Conservation (phyloP, 345 rosid species). For the Lepidium aucheri region DNA sequence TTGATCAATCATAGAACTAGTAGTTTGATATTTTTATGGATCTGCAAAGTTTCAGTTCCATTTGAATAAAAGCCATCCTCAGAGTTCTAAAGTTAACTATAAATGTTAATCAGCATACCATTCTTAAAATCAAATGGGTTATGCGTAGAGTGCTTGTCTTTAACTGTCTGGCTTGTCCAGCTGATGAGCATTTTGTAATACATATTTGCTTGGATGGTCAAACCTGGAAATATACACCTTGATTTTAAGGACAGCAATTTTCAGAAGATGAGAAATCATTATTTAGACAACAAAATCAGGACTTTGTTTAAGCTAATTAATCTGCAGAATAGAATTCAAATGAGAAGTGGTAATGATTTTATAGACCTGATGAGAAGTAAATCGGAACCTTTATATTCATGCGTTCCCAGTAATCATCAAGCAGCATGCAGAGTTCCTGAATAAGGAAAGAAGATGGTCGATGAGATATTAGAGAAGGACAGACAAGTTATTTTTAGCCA, state of each 20-base stretch:
- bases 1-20: neutral
- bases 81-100: neutral
- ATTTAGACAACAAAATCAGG: neutral
- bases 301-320: neutral
- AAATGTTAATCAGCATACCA: slow-evolving; percentile 39
- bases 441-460: neutral
- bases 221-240: slow-evolving; percentile 43
- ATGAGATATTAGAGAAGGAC: slow-evolving; percentile 2
- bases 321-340: neutral
- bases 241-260: neutral
- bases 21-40: neutral
- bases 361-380: slow-evolving; percentile 88
- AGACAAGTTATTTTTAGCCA: neutral
- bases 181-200: slow-evolving; percentile 93
- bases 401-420: slow-evolving; percentile 98
- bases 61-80: neutral
- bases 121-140: slow-evolving; percentile 91
- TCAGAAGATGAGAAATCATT: neutral
- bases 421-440: slow-evolving; percentile 84
- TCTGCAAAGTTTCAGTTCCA: neutral
- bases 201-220: slow-evolving; percentile 97
- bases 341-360: neutral
- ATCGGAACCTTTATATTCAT: slow-evolving; percentile 89
- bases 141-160: slow-evolving; percentile 53
- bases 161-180: slow-evolving; percentile 96